These are phyloP conservation scores for Stramenopiles sp. DNA, from an alignment of 352 stramenopile genomes.

Conservation along the genomic window DNA sequence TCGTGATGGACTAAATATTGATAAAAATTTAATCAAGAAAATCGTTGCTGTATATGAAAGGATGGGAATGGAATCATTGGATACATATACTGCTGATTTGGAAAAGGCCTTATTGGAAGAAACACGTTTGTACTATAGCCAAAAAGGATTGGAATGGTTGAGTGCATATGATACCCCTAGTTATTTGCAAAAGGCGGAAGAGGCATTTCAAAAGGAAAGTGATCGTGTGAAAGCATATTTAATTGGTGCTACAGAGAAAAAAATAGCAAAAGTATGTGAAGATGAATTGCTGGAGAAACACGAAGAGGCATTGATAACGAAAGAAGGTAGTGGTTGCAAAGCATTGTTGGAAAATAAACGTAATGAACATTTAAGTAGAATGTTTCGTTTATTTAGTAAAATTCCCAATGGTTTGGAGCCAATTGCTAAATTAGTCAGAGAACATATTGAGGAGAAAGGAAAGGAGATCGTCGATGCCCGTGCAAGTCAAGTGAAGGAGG, in stretches of 20 bases:
- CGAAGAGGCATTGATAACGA: constrained; percentile 87
- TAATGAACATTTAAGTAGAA: constrained; percentile 75
- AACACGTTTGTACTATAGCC: constrained; percentile 66
- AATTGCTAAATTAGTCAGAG: constrained; percentile 84
- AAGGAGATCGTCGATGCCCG: constrained; percentile 64
- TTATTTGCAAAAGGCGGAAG: constrained; percentile 88
- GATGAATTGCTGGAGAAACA: constrained; percentile 77
- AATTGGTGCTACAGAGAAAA: constrained; percentile 79
- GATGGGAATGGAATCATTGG: constrained; percentile 85
- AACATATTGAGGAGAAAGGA: constrained; percentile 71
- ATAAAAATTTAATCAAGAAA: constrained; percentile 82
- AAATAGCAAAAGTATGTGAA: constrained; percentile 76
- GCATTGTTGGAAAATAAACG: constrained; percentile 80
- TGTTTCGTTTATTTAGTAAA: constrained; percentile 90
- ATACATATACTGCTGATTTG: constrained; percentile 87
- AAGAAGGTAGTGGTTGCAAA: constrained; percentile 85
- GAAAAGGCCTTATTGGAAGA: constrained; percentile 53
- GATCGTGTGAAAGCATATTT: constrained; percentile 81
- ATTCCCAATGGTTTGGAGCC: constrained; percentile 84
- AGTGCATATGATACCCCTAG: constrained; percentile 84
- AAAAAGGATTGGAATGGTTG: constrained; percentile 92
- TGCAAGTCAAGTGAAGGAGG: constrained; percentile 65
- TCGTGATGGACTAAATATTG: constrained; percentile 86
- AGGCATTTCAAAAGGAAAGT: constrained; percentile 45
- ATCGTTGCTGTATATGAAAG: constrained; percentile 93